Base-by-base conservation (phyloP, 768 basidiomycete species). In the Suillus alpinus region DNA sequence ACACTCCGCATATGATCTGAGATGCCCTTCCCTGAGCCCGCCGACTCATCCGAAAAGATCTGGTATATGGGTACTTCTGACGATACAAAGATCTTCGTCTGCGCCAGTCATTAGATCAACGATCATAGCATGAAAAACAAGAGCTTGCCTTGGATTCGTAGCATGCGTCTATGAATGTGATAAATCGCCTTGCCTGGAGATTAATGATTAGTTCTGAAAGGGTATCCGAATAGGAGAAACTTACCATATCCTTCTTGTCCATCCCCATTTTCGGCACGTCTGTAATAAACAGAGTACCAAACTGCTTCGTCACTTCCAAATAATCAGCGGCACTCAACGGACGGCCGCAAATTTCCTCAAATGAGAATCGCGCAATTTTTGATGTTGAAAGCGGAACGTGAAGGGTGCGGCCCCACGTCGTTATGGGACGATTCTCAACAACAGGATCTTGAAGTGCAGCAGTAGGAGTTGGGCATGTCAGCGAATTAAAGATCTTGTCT, bases 161-260 rank as follows among this genome's bases (percentile, higher is more conserved):
- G 69, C 94, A 95, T 26, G 94, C 92, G 78, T 99, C 97, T 67
- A 99, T 89, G 72, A 98, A 98, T 0, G 95, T 95, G 70, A 99
- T 99, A 71, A 99, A 98, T 63, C 97, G 79, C 66, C 97, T 82
- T 20, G 95, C 95, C 91, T 92, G 65, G 8, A n/a, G n/a, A 40
- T 44, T 59, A n/a, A 56, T 37, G 49, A 12, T 56, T 40, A 18
- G 55, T 59, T 60, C 47, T 16, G 62, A 40, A 59, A 31, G 23
- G 32, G 10, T 32, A 13, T 23, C 0, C 14, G 31, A 26, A 14
- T 12, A 12, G 34, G 32, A n/a, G 41, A 53, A 61, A 64, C 69
- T 66, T 70, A 92, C 93, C 78, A 89, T 82, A 71, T 99, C 97
- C 76, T 97, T 95, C 71, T 86, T 82, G 58, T 85, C 81, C 64